phyloP scores from a whole-genome alignment of 1,284 basidiomycete genomes.

The Cronartium quercuum region DNA sequence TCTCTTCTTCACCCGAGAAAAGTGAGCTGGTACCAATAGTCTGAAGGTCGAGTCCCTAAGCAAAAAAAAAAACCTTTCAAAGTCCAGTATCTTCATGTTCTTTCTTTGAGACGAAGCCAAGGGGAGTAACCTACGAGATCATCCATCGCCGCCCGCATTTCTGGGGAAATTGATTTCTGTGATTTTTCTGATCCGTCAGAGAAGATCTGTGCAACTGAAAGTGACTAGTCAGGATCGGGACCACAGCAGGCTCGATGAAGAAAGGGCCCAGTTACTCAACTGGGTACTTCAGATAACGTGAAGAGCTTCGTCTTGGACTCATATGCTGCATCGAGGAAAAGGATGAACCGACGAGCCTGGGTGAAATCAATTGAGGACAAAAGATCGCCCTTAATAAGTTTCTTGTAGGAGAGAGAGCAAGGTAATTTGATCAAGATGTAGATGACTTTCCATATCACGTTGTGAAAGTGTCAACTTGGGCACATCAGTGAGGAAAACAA shows the following conservation, averaged over 20 bases:
- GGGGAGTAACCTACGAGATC: conserved; percentile 61
- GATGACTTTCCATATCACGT: conserved; percentile 68
- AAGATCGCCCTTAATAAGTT: not conserved
- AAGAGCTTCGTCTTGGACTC: conserved; percentile 71
- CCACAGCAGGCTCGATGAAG: not conserved
- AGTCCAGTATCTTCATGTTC: not conserved
- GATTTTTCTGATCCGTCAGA: conserved; percentile 1
- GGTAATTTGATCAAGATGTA: conserved; percentile 54
- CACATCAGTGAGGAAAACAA: conserved; percentile 79
- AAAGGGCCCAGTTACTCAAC: conserved; percentile 56
- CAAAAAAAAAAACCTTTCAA: conserved; percentile 14
- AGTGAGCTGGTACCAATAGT: conserved; percentile 72
- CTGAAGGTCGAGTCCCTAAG: conserved; percentile 67
- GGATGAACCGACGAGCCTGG: conserved; percentile 30
- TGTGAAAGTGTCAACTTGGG: conserved; percentile 76
- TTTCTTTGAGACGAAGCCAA: not conserved
- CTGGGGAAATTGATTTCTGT: conserved; percentile 5
- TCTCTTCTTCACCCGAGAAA: conserved; percentile 86
- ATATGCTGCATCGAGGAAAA: conserved; percentile 34
- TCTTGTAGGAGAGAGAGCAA: conserved; percentile 35
- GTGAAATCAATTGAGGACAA: conserved; percentile 7
- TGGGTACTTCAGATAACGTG: conserved; percentile 79
- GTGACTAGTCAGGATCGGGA: not conserved
- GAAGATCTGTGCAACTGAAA: conserved; percentile 18
- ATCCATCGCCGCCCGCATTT: conserved; percentile 62